phyloP scores from a whole-genome alignment of 305 asterid species.

The Rubia occidens region DNA sequence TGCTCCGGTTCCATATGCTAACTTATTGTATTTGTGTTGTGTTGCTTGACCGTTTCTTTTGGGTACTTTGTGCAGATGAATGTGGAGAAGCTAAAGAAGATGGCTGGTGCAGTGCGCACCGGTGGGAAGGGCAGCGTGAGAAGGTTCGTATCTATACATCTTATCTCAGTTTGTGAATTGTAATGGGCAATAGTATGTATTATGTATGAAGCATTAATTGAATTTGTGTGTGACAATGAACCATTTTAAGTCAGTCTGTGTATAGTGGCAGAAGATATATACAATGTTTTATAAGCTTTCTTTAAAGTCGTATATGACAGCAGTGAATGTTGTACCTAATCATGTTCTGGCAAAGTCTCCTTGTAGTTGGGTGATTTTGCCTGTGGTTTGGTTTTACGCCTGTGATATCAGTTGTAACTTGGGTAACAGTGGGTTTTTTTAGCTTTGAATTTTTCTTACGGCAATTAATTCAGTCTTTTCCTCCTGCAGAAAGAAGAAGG shows the following conservation, averaged over 20 bases:
- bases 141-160: constrained; percentile 10
- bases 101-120: constrained; percentile 30
- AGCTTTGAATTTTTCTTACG: not conserved
- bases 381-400: too few relatives aligned
- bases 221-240: too few relatives aligned
- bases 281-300: too few relatives aligned
- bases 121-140: constrained; percentile 30
- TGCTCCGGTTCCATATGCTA: not conserved
- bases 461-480: not conserved
- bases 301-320: too few relatives aligned
- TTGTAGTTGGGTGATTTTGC: not conserved
- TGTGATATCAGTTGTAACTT: too few relatives aligned
- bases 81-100: constrained; percentile 30
- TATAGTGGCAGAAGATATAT: too few relatives aligned
- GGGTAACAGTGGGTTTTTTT: not conserved
- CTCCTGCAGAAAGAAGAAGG: constrained; percentile 40
- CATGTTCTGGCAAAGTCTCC: not conserved
- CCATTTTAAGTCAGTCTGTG: not conserved
- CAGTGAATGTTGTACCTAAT: too few relatives aligned
- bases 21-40: not conserved
- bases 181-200: not conserved
- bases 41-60: not conserved
- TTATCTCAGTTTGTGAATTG: too few relatives aligned
- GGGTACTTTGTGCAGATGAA: constrained; percentile 17
- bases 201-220: not conserved